Evolutionary conservation across 192 early-diverging fungal species (phyloP), one percentile per base, ranked within the genome.

Genomic region (Umbelopsis isabellina): DNA sequence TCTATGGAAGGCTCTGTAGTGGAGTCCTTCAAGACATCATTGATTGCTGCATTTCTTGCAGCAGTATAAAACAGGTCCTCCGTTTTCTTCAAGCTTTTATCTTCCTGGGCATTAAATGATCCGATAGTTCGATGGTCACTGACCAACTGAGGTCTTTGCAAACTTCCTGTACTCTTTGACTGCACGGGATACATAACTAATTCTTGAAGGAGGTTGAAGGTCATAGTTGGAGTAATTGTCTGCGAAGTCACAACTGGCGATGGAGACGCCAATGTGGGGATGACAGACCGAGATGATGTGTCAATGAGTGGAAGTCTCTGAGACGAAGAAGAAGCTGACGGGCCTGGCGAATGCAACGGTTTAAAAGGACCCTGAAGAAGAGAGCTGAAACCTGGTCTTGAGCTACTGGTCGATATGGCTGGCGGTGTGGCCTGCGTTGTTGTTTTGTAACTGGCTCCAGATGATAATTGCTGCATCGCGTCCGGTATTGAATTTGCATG

Each of bases 401-500:
- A 41, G 16, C 27, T 30, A 35, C 27, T 61, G 16, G 27, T 61
- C 0, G 55, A 35, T 8, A 27, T 16, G 2, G 55, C 21, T 16
- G 55, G 55, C 0, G 55, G 55, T 2, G 55, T 61, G 5, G 55
- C 9, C 13, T 61, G 55, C 0, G 33, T 11, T 0, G 25, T 18
- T 18, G 55, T 6, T 15, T 61, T 61, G 16, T 61, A 61, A n/a
- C 18, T 61, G 12, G 25, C 55, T 11, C 21, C 27, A 4, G 25
- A n/a, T 37, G 55, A 12, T 20, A 52, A 51, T 13, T 46, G 75
- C 46, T 20, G 70, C 47, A 37, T 80, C 55, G 6, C 74, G 0
- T 65, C 37, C 4, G 73, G 72, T n/a, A 85, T 70, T 8, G 67
- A 69, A 16, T 75, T 55, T 1, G 68, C 73, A 67, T 88, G 87